Percentiles rank a stretch among this genome's conserved stretches.
These are phyloP conservation scores for Polymyxa betae DNA, from an alignment of 208 protist genomes.

Conservation along the genomic window DNA sequence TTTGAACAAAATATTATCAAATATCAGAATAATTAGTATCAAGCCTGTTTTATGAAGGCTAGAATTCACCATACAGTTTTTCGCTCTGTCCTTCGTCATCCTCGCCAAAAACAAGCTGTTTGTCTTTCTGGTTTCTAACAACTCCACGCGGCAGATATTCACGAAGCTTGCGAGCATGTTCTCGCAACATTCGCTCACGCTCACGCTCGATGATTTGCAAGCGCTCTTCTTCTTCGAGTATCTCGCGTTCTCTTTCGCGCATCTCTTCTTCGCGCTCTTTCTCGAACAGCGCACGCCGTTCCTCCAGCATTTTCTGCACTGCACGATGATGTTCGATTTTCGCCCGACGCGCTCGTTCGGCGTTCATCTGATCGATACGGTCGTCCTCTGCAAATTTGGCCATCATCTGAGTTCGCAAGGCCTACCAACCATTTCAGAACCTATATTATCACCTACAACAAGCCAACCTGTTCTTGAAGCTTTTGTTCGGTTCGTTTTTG, in stretches of 20 bases:
- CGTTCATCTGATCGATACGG: slow-evolving; percentile 68
- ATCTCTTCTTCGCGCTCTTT: slow-evolving; percentile 35
- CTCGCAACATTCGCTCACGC: slow-evolving; percentile 62
- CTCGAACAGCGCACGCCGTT: slow-evolving; percentile 64
- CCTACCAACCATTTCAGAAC: slow-evolving; percentile 14
- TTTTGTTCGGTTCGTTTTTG: slow-evolving; percentile 57
- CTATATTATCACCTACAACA: not conserved
- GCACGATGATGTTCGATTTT: slow-evolving; percentile 64
- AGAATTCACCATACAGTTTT: too few species aligned
- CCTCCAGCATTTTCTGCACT: slow-evolving; percentile 65
- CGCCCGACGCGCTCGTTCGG: slow-evolving; percentile 62
- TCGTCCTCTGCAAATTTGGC: slow-evolving; percentile 70
- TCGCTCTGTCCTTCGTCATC: too few species aligned
- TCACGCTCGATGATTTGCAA: slow-evolving; percentile 66
- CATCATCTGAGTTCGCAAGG: slow-evolving; percentile 58
- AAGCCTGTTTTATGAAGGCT: too few species aligned
- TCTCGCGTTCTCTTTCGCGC: not conserved
- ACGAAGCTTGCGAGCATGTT: slow-evolving; percentile 55
- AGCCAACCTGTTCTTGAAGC: slow-evolving; percentile 55
- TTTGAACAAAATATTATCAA: too few species aligned
- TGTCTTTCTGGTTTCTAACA: not conserved
- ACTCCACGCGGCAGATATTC: slow-evolving; percentile 36
- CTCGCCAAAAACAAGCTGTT: not conserved
- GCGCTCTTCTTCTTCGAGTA: not conserved
- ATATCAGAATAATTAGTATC: too few species aligned